phyloP scores from a whole-genome alignment of 805 yeast species.

The Aciculoconidium aculeatum region DNA sequence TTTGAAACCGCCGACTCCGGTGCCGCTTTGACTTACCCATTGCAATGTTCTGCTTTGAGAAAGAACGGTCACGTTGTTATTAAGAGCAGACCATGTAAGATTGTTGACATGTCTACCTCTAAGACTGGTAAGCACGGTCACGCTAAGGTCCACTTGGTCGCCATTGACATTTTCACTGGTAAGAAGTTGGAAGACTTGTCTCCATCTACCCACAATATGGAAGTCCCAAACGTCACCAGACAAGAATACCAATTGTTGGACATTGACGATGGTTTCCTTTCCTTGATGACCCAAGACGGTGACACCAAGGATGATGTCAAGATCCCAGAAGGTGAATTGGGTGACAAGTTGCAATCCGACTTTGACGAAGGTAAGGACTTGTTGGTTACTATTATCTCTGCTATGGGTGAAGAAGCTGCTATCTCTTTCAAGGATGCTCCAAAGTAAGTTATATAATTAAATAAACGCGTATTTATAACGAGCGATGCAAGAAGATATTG shows the following conservation, averaged over 20 bases:
- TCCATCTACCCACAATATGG: slow-evolving; percentile 99
- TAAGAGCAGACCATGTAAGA: slow-evolving; percentile 99
- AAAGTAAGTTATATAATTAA: slow-evolving; percentile 37
- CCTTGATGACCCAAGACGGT: slow-evolving; percentile 95
- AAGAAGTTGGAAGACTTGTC: slow-evolving; percentile 99
- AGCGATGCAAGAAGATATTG: too few relatives aligned
- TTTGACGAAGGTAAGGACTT: slow-evolving; percentile 98
- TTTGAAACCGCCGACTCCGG: slow-evolving; percentile 99
- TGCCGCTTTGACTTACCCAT: slow-evolving; percentile 97
- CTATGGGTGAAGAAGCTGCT: slow-evolving; percentile 99
- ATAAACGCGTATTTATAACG: too few relatives aligned
- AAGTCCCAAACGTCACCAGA: slow-evolving; percentile 96
- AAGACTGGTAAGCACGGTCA: slow-evolving; percentile 99
- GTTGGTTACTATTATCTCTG: slow-evolving; percentile 91
- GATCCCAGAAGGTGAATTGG: slow-evolving; percentile 97
- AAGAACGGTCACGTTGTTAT: slow-evolving; percentile 99
- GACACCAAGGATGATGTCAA: slow-evolving; percentile 99
- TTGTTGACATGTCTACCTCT: slow-evolving; percentile 99
- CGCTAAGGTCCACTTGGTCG: slow-evolving; percentile 99
- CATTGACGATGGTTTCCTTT: slow-evolving; percentile 97
- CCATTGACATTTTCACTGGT: slow-evolving; percentile 97
- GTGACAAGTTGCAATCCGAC: slow-evolving; percentile 85
- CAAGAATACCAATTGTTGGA: slow-evolving; percentile 95
- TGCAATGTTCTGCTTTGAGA: slow-evolving; percentile 99
- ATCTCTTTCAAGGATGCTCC: slow-evolving; percentile 99